These are phyloP conservation scores for Triticum turgidum DNA, from an alignment of 176 grass and related monocot species.

Conservation along the genomic window DNA sequence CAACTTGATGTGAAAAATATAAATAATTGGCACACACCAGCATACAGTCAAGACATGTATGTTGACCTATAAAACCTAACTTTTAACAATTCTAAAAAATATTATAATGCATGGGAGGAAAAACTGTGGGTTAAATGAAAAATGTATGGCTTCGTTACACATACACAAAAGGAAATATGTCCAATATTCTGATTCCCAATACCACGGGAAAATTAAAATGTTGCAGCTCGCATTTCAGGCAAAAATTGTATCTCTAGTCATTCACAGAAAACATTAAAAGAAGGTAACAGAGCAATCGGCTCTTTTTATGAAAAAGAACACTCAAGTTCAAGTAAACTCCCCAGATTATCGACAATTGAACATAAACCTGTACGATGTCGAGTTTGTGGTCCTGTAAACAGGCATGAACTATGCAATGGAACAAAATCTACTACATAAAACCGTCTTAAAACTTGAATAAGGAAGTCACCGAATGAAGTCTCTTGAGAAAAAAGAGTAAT, in stretches of 20 bases:
- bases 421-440: not conserved
- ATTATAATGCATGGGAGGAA: not conserved
- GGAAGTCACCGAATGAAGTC: not conserved
- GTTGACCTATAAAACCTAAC: not conserved
- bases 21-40: not conserved
- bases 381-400: not conserved
- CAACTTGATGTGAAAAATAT: not conserved
- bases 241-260: not conserved
- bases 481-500: constrained; percentile 6
- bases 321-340: not conserved
- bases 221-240: not conserved
- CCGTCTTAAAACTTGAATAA: not conserved
- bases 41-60: not conserved
- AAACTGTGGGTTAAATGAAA: not conserved
- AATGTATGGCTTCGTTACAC: not conserved
- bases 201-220: not conserved
- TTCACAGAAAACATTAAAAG: not conserved
- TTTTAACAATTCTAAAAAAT: not conserved
- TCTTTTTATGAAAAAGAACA: not conserved
- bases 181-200: not conserved
- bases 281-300: not conserved
- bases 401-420: not conserved
- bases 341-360: not conserved
- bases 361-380: not conserved
- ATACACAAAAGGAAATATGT: not conserved